A percentile compares a stretch with the other conserved stretches of the same genome.
phyloP scores from a whole-genome alignment of 2,329 filamentous ascomycete genomes.

The Aspergillus hortae region DNA sequence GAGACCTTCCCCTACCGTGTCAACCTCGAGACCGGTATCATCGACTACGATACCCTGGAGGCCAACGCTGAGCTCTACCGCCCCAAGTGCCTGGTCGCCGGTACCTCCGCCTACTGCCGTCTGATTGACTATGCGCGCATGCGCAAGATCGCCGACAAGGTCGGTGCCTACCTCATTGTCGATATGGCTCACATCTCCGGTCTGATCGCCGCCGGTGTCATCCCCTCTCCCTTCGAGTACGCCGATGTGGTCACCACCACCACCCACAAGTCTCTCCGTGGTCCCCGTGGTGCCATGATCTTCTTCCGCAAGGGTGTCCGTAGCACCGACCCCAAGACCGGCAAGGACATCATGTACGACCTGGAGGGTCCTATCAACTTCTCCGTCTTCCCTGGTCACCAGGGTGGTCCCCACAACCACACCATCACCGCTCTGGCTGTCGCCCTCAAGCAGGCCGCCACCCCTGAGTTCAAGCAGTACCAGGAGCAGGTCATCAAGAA shows the following conservation, averaged over 20 bases:
- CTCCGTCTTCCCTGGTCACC: slow-evolving; percentile 96
- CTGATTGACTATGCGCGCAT: slow-evolving; percentile 93
- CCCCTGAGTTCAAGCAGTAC: slow-evolving; percentile 86
- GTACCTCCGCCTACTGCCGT: slow-evolving; percentile 92
- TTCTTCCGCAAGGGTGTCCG: slow-evolving; percentile 95
- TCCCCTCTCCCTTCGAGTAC: slow-evolving; percentile 83
- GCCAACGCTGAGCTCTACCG: slow-evolving; percentile 84
- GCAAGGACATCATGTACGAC: slow-evolving; percentile 81
- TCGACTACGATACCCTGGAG: slow-evolving; percentile 91
- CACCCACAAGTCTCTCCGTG: slow-evolving; percentile 94
- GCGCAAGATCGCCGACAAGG: slow-evolving; percentile 84
- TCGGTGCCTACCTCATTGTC: slow-evolving; percentile 85
- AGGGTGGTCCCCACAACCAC: slow-evolving; percentile 98
- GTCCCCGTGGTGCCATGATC: slow-evolving; percentile 94
- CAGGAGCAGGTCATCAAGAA: slow-evolving; percentile 88
- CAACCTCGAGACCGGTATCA: slow-evolving; percentile 83
- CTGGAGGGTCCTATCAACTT: slow-evolving; percentile 91
- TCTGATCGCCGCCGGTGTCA: slow-evolving; percentile 83
- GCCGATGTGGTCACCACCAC: slow-evolving; percentile 97
- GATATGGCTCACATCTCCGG: slow-evolving; percentile 99
- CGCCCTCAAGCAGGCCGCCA: slow-evolving; percentile 88
- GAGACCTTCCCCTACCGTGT: slow-evolving; percentile 95
- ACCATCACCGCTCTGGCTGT: slow-evolving; percentile 95
- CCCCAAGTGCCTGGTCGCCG: slow-evolving; percentile 92
- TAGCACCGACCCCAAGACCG: slow-evolving; percentile 77